phyloP scores from a whole-genome alignment of 768 basidiomycete species.

The Chalciporus sphaerocephalus region DNA sequence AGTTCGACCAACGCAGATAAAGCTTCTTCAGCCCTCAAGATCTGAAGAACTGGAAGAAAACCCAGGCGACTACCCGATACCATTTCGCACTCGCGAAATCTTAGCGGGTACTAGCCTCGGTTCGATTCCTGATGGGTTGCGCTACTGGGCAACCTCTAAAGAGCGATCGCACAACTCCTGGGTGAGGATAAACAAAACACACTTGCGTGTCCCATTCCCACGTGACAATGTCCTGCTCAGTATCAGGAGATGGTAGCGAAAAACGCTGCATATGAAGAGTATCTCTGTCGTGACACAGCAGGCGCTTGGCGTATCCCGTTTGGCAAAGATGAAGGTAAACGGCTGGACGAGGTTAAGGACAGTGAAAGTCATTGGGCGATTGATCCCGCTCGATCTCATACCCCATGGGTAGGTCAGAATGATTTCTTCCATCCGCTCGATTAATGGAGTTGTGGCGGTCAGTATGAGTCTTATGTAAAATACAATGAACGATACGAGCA shows the following conservation, averaged over 20 bases:
- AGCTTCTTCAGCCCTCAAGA: background rate
- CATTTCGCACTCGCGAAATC: conserved; percentile 2
- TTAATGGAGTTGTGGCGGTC: background rate
- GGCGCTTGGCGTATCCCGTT: conserved; percentile 1
- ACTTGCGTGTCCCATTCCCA: background rate
- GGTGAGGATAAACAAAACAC: too few species aligned
- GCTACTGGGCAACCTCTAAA: conserved; percentile 13
- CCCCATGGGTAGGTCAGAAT: conserved; percentile 9
- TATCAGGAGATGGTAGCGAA: conserved; percentile 2
- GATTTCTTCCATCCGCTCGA: background rate
- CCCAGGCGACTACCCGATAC: conserved; percentile 19
- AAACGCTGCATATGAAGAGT: background rate
- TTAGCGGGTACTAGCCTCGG: conserved; percentile 20
- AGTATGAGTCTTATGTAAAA: background rate
- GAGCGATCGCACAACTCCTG: background rate
- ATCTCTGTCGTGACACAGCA: background rate
- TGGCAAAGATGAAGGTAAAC: background rate
- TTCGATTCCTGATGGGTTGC: background rate
- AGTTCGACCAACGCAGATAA: background rate
- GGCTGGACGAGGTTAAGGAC: background rate
- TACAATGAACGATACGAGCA: conserved; percentile 11
- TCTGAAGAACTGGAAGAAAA: background rate
- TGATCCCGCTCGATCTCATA: background rate
- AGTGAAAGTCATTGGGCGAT: conserved; percentile 7
- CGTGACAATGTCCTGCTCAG: conserved; percentile 5